Evolutionary conservation across 176 grass and related monocot species (phyloP), one percentile per base, ranked within the genome.

Genomic region (Secale cereale): DNA sequence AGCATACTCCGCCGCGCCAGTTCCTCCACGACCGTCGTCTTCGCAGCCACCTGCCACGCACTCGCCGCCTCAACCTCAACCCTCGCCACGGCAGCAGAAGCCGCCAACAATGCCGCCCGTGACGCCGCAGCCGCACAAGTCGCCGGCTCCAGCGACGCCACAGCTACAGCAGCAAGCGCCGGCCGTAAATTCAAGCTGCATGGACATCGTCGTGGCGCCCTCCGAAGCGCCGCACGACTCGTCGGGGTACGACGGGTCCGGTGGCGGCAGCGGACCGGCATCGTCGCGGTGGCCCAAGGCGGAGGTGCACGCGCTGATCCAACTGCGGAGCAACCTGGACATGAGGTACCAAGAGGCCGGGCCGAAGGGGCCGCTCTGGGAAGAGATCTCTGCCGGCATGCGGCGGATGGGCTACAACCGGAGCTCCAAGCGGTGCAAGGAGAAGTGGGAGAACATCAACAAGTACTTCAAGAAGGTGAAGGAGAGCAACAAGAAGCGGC

Each of bases 401-500:
- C 76, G 48, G 71, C 84, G 86, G 81, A 3, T 92, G 28, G 97
- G 97, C 1, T 99, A 99, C 81, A 99, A 31, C 86, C 87, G 97
- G 78, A 99, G 32, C 72, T 1, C 97, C 6, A 99, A 99, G 87
- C 31, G 97, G 32, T 99, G 97, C 97, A 99, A 99, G 78, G 97
- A 99, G 86, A 99, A 99, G 79, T 99, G 97, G 97, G 94, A 97
- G 88, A 99, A 99, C 88, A 99, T 99, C 78, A 99, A 99, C 86
- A 99, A 99, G 82, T 99, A 99, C 86, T 99, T 94, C 90, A 99
- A 99, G 94, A 99, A 99, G 86, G 97, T 99, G 28, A 99, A 99
- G 65, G 97, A 99, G 84, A 94, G 94, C 86, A 96, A 94, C 91
- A 99, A 94, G 86, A 99, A 92, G 83, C 82, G 97, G 1, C 90